Evolutionary conservation across 345 rosid species (phyloP).

Genomic region (Raphanus sativus): DNA sequence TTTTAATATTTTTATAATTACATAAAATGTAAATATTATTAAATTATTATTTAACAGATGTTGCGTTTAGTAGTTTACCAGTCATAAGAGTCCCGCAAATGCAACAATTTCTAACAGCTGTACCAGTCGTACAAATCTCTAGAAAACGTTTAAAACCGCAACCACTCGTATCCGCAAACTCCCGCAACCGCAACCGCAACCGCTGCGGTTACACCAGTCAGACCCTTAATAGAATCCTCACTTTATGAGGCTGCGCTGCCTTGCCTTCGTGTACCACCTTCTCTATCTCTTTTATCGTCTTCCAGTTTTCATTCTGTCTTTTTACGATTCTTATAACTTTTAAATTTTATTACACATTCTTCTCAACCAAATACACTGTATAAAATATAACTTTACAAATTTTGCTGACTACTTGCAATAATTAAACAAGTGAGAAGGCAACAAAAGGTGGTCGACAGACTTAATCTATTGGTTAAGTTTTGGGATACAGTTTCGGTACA

Average conservation of each 20-base stretch:
- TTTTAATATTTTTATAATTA: no score
- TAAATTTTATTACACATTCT: neutral
- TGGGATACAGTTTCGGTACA: neutral
- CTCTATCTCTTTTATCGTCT: neutral
- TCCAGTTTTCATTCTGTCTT: neutral
- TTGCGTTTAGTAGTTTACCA: no score
- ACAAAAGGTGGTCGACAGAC: neutral
- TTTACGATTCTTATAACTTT: neutral
- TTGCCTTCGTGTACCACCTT: neutral
- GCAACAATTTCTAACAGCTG: no score
- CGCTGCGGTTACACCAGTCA: no score
- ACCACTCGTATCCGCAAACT: no score
- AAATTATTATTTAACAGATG: no score
- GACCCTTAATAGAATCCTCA: conserved; percentile 4
- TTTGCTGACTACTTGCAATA: neutral
- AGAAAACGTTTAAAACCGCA: no score
- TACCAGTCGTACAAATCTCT: no score
- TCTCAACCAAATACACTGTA: neutral
- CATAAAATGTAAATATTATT: no score
- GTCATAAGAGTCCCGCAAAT: no score
- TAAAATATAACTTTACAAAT: no score
- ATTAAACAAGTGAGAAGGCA: neutral
- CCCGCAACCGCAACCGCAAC: no score
- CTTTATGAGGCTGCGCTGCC: conserved; percentile 25
- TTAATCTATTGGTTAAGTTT: neutral